phyloP scores from a whole-genome alignment of 2,329 filamentous ascomycete species.

The Metarhizium album region DNA sequence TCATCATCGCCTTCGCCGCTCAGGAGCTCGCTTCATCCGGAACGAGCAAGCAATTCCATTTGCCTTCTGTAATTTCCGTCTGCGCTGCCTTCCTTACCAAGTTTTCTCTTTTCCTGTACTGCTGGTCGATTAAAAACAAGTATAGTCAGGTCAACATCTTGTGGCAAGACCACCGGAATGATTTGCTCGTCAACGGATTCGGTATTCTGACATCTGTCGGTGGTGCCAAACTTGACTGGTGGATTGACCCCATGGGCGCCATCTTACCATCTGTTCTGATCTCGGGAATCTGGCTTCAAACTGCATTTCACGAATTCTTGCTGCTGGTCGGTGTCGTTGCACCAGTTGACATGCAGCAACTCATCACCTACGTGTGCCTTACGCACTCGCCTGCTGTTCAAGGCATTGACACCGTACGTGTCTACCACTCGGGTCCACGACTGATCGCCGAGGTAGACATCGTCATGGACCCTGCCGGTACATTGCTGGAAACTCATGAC shows the following conservation, averaged over 20 bases:
- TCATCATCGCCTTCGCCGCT: constrained; percentile 81
- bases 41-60: constrained; percentile 56
- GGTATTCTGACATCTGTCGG: constrained; percentile 87
- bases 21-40: constrained; percentile 52
- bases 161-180: constrained; percentile 96
- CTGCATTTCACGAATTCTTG: constrained; percentile 81
- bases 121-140: constrained; percentile 79
- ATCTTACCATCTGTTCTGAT: constrained; percentile 74
- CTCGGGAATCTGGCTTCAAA: constrained; percentile 68
- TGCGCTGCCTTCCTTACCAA: constrained; percentile 78
- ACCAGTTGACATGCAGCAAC: constrained; percentile 74
- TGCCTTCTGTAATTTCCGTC: constrained; percentile 79
- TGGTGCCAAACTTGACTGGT: constrained; percentile 81
- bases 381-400: constrained; percentile 75
- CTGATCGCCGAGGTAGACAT: constrained; percentile 94
- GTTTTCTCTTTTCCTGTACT: constrained; percentile 75
- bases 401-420: constrained; percentile 89
- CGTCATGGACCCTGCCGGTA: constrained; percentile 72
- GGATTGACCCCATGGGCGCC: constrained; percentile 89
- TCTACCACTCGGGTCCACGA: constrained; percentile 80
- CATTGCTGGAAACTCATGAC: constrained; percentile 75
- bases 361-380: constrained; percentile 86
- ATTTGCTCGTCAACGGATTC: constrained; percentile 92
- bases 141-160: constrained; percentile 88
- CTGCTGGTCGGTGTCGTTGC: constrained; percentile 84